phyloP scores from a whole-genome alignment of 2,329 filamentous ascomycete species.

The Botrytis fragariae region DNA sequence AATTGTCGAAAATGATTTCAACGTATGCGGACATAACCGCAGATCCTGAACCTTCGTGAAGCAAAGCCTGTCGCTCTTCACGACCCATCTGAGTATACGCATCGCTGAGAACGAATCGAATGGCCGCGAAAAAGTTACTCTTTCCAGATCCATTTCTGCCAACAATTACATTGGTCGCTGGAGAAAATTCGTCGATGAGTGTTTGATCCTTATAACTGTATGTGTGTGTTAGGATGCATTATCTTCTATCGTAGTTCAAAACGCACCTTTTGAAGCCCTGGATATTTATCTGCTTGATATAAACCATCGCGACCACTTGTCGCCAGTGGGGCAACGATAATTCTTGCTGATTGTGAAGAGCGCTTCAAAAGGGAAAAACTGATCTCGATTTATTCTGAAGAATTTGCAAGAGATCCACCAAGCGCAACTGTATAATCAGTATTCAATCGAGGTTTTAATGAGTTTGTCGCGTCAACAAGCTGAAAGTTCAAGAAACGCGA shows the following conservation, averaged over 20 bases:
- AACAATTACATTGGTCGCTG: conserved; percentile 97
- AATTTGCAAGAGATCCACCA: background rate
- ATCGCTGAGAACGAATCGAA: conserved; percentile 97
- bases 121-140: conserved; percentile 99
- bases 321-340: conserved; percentile 24
- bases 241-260: background rate
- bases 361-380: background rate
- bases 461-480: conserved; percentile 16
- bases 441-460: background rate
- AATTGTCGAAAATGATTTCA: conserved; percentile 98
- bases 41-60: conserved; percentile 97
- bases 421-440: background rate
- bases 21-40: conserved; percentile 99
- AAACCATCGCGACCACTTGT: conserved; percentile 58
- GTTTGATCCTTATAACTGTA: conserved; percentile 98
- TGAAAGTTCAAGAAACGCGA: conserved; percentile 18
- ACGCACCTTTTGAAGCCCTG: conserved; percentile 97
- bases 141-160: conserved; percentile 99
- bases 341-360: conserved; percentile 10
- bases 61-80: conserved; percentile 89
- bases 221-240: conserved; percentile 24
- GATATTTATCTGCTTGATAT: conserved; percentile 99
- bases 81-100: conserved; percentile 94
- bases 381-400: background rate
- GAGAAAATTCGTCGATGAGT: conserved; percentile 96